phyloP scores from a whole-genome alignment of 2,329 filamentous ascomycete genomes.

The Curvularia eragrostidis region DNA sequence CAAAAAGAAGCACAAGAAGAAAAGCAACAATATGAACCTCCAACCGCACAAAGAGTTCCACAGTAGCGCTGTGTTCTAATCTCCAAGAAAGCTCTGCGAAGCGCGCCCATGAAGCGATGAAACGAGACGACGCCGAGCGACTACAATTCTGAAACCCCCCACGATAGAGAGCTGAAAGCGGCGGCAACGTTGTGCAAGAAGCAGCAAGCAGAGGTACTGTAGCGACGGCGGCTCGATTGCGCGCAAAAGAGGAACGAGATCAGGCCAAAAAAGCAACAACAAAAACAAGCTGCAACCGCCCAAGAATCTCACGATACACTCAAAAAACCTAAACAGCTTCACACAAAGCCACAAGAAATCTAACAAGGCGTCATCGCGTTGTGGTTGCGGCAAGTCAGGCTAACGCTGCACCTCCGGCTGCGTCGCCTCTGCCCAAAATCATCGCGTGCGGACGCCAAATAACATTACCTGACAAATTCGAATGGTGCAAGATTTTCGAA shows the following conservation, averaged over 20 bases:
- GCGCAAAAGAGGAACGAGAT: neutral
- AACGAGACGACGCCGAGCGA: neutral
- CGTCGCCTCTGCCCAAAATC: neutral
- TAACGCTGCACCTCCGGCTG: neutral
- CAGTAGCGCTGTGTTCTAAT: neutral
- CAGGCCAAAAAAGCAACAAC: neutral
- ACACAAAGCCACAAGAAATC: neutral
- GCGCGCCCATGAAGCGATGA: neutral
- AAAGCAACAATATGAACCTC: neutral
- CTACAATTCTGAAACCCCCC: constrained; percentile 2
- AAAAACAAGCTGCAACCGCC: constrained; percentile 4
- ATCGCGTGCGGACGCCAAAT: no score
- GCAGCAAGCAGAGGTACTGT: neutral
- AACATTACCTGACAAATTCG: no score
- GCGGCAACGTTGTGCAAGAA: neutral
- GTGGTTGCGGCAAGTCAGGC: neutral
- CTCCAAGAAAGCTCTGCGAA: neutral
- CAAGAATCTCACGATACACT: neutral
- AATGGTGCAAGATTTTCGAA: no score
- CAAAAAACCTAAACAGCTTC: neutral
- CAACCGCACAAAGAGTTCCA: neutral
- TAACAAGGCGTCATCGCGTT: constrained; percentile 5
- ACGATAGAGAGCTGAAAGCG: neutral
- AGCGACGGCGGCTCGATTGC: neutral
- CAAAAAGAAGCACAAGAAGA: neutral